These are phyloP conservation scores for Thinopyrum elongatum DNA, from an alignment of 176 grass and related monocot genomes.

Conservation along the genomic window DNA sequence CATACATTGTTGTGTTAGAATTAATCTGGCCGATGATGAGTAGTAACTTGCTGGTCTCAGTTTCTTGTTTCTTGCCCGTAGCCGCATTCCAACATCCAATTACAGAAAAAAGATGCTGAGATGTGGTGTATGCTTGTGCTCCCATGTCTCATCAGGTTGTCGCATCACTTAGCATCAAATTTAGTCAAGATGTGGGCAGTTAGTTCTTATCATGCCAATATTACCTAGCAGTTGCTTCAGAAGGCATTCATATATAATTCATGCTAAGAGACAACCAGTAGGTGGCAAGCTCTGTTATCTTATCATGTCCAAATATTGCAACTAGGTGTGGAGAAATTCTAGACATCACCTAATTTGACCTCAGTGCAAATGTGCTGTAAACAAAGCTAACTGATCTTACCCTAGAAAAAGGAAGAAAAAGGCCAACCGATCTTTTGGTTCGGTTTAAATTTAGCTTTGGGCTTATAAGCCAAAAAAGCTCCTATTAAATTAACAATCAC, in stretches of 20 bases:
- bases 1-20: not conserved
- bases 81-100: slow-evolving; percentile 10
- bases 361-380: not conserved
- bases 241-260: slow-evolving; percentile 20
- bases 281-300: slow-evolving; percentile 23
- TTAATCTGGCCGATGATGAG: not conserved
- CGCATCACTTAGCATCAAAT: not conserved
- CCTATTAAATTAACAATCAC: not conserved
- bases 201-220: slow-evolving; percentile 37
- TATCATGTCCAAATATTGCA: slow-evolving; percentile 31
- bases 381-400: slow-evolving; percentile 8
- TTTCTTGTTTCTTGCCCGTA: slow-evolving; percentile 15
- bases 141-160: slow-evolving; percentile 10
- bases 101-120: slow-evolving; percentile 19
- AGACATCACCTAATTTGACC: slow-evolving; percentile 8
- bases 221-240: not conserved
- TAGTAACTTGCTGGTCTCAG: not conserved
- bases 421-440: too few relatives aligned
- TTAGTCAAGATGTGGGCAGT: slow-evolving; percentile 17
- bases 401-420: too few relatives aligned
- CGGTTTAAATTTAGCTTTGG: too few relatives aligned
- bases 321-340: slow-evolving; percentile 2
- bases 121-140: slow-evolving; percentile 23
- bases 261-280: not conserved
- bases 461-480: too few relatives aligned